Percentiles rank a stretch among this genome's conserved stretches.
Conservation (phyloP, 352 stramenopile species). For the Phytophthora cactorum region DNA sequence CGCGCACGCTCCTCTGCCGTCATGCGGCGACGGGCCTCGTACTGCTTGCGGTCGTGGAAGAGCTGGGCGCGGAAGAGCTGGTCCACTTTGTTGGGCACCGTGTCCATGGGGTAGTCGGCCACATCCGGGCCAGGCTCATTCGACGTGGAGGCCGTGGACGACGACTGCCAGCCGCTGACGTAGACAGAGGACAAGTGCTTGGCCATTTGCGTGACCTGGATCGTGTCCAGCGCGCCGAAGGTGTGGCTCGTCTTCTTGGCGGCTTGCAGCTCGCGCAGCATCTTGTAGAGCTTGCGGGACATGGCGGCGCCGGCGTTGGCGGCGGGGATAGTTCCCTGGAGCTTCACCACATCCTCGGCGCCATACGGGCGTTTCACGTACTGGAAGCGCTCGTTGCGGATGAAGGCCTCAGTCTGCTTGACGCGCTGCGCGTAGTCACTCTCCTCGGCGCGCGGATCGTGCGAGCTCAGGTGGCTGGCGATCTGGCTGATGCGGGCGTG, state of each 20-base stretch:
- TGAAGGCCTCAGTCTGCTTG: constrained; percentile 76
- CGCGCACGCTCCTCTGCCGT: constrained; percentile 77
- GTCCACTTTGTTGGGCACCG: constrained; percentile 97
- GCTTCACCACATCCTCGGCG: constrained; percentile 87
- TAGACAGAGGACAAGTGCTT: constrained; percentile 96
- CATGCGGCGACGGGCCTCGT: constrained; percentile 92
- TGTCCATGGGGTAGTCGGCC: constrained; percentile 99
- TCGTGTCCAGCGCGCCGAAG: constrained; percentile 92
- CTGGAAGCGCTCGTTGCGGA: constrained; percentile 78
- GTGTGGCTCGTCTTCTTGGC: constrained; percentile 86
- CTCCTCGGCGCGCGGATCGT: constrained; percentile 68
- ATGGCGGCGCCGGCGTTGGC: constrained; percentile 56
- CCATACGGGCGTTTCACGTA: constrained; percentile 82
- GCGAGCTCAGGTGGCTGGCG: constrained; percentile 67
- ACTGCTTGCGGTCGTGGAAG: constrained; percentile 98
- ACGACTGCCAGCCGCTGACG: constrained; percentile 98
- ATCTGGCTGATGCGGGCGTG: constrained; percentile 77
- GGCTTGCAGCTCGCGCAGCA: constrained; percentile 83
- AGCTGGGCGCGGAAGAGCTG: constrained; percentile 97
- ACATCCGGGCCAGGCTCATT: constrained; percentile 98
- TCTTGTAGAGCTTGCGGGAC: constrained; percentile 88
- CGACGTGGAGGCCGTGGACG: constrained; percentile 92
- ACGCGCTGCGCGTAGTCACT: constrained; percentile 65
- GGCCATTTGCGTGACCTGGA: constrained; percentile 96
- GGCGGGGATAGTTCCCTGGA: constrained; percentile 75